Evolutionary conservation across 176 grass and related monocot genomes (phyloP).

Genomic region (Juncus inflexus): DNA sequence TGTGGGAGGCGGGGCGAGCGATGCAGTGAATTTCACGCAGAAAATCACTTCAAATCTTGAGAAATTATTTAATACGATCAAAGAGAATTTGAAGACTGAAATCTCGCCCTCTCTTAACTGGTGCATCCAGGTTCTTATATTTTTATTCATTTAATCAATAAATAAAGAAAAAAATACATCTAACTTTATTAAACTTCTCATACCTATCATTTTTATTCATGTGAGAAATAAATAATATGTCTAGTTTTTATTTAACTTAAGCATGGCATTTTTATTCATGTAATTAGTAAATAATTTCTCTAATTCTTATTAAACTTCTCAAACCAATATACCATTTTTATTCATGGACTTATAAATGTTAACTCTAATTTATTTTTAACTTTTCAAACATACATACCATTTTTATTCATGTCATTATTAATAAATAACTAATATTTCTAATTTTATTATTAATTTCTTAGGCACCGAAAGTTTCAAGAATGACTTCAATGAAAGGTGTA

Average conservation of each 20-base stretch:
- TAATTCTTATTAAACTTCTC: too few relatives aligned
- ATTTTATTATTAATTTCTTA: constrained; percentile 6
- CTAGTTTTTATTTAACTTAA: too few relatives aligned
- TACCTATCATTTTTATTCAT: too few relatives aligned
- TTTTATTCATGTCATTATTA: too few relatives aligned
- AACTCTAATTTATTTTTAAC: too few relatives aligned
- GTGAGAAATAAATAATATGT: too few relatives aligned
- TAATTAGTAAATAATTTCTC: too few relatives aligned
- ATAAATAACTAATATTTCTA: background rate
- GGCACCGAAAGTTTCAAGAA: constrained; percentile 22
- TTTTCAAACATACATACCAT: too few relatives aligned
- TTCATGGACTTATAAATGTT: too few relatives aligned
- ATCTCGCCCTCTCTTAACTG: constrained; percentile 75
- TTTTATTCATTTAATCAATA: background rate
- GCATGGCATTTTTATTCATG: too few relatives aligned
- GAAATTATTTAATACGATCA: constrained; percentile 77
- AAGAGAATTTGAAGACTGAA: constrained; percentile 76
- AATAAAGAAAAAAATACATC: background rate
- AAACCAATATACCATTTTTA: too few relatives aligned
- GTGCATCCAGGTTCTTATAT: constrained; percentile 63
- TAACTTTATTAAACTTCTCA: too few relatives aligned
- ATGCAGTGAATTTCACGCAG: constrained; percentile 50
- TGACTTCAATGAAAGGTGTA: constrained; percentile 21
- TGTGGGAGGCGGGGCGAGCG: background rate
- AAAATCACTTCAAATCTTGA: constrained; percentile 82